phyloP scores from a whole-genome alignment of 1,284 basidiomycete genomes.

The Tranzscheliella williamsii region DNA sequence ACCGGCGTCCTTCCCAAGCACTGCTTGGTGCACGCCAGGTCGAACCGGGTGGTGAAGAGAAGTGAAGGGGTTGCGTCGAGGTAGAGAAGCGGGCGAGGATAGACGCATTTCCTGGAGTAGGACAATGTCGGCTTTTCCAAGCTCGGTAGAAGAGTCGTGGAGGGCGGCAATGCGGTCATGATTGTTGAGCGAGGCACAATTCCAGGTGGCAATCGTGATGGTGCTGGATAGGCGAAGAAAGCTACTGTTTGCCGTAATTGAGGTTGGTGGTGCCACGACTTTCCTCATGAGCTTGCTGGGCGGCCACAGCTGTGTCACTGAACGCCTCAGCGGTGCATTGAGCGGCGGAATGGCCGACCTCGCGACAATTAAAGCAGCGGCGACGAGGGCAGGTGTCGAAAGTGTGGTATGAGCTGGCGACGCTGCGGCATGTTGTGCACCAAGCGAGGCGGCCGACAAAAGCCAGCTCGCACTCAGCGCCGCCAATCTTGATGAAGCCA shows the following conservation, averaged over 20 bases:
- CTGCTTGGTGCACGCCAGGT: background rate
- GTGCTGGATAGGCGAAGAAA: too few species aligned
- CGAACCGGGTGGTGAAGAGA: background rate
- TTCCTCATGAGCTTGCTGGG: too few species aligned
- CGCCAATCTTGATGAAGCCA: background rate
- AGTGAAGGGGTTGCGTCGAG: constrained; percentile 1
- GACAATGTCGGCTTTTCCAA: constrained; percentile 2
- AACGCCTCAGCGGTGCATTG: too few species aligned
- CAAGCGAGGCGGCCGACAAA: background rate
- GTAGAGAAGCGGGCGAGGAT: background rate
- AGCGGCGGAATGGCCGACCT: background rate
- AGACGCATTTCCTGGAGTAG: background rate
- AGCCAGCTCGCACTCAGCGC: background rate
- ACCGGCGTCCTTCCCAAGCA: constrained; percentile 1
- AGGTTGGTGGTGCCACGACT: too few species aligned
- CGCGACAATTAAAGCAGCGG: background rate
- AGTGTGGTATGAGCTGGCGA: background rate
- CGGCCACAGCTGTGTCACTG: too few species aligned
- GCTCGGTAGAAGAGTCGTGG: background rate
- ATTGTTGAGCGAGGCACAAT: background rate
- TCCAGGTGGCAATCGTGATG: constrained; percentile 1
- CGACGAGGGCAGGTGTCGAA: background rate
- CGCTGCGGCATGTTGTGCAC: background rate
- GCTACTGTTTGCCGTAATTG: too few species aligned
- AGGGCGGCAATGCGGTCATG: background rate